Evolutionary conservation across 208 protist species (phyloP).

Genomic region (Acanthamoeba royreba): DNA sequence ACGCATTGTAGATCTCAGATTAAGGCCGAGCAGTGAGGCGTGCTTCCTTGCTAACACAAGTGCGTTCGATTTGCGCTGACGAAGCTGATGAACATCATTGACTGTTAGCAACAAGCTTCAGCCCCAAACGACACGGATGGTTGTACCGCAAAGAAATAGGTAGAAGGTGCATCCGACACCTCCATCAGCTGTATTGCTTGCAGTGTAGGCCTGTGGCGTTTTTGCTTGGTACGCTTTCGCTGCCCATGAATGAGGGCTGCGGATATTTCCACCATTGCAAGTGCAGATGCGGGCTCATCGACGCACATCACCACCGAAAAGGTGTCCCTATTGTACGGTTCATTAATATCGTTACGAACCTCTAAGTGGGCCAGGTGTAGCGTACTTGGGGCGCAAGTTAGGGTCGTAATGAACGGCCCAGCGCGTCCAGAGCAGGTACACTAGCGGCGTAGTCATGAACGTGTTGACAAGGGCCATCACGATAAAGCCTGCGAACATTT

Average conservation of each 20-base stretch:
- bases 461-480: slow-evolving; percentile 66
- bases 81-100: background rate
- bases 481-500: slow-evolving; percentile 67
- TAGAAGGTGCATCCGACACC: background rate
- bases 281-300: background rate
- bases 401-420: background rate
- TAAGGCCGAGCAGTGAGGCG: background rate
- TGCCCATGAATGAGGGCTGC: background rate
- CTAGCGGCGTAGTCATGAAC: background rate
- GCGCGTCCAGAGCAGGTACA: background rate
- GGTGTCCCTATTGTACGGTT: background rate
- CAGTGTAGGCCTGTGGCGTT: background rate
- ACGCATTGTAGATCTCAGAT: background rate
- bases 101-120: background rate
- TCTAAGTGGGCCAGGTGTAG: background rate
- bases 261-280: background rate
- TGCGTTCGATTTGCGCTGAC: background rate
- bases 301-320: slow-evolving; percentile 8
- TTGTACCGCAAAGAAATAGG: background rate
- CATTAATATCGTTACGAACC: background rate
- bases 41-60: background rate
- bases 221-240: background rate
- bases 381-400: background rate
- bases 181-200: background rate
- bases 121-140: background rate